Conservation (phyloP, 805 yeast species). For the Starmerella bacillaris region DNA sequence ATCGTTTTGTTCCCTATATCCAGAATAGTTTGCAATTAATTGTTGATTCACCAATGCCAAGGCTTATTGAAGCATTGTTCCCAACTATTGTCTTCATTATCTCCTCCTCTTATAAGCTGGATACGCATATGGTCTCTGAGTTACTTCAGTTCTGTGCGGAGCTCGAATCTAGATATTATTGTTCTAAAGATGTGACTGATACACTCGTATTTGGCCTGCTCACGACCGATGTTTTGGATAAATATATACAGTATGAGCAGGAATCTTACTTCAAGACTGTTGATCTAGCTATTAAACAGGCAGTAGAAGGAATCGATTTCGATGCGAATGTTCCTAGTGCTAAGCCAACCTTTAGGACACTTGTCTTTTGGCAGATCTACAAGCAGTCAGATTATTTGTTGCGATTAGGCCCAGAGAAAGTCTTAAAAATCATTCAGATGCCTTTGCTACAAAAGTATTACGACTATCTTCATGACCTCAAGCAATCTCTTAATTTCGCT, state of each 20-base stretch:
- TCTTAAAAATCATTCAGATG: constrained; percentile 41
- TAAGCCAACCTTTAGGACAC: constrained; percentile 48
- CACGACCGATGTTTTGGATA: background rate
- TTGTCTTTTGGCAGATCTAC: constrained; percentile 37
- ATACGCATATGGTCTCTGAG: constrained; percentile 9
- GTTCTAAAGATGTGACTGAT: background rate
- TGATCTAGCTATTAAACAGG: background rate
- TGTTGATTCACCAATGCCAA: constrained; percentile 22
- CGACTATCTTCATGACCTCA: too few relatives aligned
- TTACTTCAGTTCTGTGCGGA: constrained; percentile 3
- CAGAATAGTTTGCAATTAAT: constrained; percentile 15
- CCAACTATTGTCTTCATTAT: constrained; percentile 17
- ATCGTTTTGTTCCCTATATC: constrained; percentile 20
- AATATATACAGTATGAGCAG: constrained; percentile 3
- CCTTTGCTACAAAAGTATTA: constrained; percentile 37
- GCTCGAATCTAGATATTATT: constrained; percentile 4
- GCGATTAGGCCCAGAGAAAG: constrained; percentile 25
- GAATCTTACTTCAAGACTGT: background rate
- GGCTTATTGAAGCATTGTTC: constrained; percentile 32
- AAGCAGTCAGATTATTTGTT: constrained; percentile 24
- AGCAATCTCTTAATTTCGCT: too few relatives aligned
- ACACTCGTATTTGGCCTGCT: background rate
- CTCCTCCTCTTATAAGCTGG: constrained; percentile 2
- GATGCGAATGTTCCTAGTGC: constrained; percentile 29
- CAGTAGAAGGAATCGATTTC: constrained; percentile 29